Percentiles rank a stretch among this genome's conserved stretches.
Evolutionary conservation across 176 grass and related monocot species (phyloP).

Genomic region (Zoysia pacifica): DNA sequence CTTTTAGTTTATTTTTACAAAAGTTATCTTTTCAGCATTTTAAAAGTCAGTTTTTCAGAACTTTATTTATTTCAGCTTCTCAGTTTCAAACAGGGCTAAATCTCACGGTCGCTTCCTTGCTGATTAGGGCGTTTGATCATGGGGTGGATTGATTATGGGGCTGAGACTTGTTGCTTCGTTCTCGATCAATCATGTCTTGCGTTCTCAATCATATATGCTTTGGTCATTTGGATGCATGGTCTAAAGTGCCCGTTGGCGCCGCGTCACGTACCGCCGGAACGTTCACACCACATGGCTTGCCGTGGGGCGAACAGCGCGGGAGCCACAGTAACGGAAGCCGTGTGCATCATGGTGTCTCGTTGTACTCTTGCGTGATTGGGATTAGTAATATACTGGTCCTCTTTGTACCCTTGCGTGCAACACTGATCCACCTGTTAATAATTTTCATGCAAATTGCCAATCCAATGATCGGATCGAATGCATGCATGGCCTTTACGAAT

Average conservation of each 20-base stretch:
- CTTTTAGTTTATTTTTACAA: too few relatives aligned
- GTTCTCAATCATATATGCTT: too few relatives aligned
- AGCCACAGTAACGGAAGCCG: not conserved
- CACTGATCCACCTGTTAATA: too few relatives aligned
- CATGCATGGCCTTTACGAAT: not conserved
- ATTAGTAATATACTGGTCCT: too few relatives aligned
- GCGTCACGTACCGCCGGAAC: too few relatives aligned
- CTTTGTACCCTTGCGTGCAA: too few relatives aligned
- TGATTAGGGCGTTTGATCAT: slow-evolving; percentile 21
- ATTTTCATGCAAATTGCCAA: not conserved
- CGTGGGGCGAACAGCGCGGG: not conserved
- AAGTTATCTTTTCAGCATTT: too few relatives aligned
- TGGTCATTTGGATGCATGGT: not conserved
- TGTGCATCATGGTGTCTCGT: too few relatives aligned
- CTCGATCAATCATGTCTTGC: not conserved
- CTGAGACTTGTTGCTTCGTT: not conserved
- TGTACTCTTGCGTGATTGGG: too few relatives aligned
- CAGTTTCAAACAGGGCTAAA: too few relatives aligned
- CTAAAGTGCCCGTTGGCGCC: not conserved
- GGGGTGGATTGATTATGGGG: not conserved
- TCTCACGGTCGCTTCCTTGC: slow-evolving; percentile 22
- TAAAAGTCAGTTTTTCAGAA: too few relatives aligned
- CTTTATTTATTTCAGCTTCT: too few relatives aligned
- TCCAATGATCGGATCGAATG: not conserved
- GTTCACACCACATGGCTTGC: slow-evolving; percentile 30